phyloP scores from a whole-genome alignment of 768 basidiomycete genomes.

The Rhizopogon sp. region DNA sequence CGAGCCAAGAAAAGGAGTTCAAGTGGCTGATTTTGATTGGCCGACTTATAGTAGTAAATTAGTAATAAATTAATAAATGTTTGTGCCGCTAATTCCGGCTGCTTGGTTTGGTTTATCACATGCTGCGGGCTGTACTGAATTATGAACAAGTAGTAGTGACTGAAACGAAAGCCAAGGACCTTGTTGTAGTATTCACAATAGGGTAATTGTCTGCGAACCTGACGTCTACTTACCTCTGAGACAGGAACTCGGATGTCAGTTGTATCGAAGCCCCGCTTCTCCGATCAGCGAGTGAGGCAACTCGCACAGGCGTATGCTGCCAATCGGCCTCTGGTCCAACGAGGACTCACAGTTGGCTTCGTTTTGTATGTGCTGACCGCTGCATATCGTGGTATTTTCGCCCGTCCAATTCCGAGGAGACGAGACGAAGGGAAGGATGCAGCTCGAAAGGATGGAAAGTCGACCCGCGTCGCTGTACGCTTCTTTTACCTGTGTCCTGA shows the following conservation, averaged over 20 bases:
- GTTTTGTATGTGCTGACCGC: slow-evolving; percentile 64
- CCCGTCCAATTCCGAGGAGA: slow-evolving; percentile 29
- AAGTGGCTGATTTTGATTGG: too few species aligned
- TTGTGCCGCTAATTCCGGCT: too few species aligned
- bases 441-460: slow-evolving; percentile 32
- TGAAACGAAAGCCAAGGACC: too few species aligned
- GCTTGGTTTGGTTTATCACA: neutral
- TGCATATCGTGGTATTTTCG: slow-evolving; percentile 55
- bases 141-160: neutral
- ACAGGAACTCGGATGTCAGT: slow-evolving; percentile 18
- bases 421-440: slow-evolving; percentile 16
- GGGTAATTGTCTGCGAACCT: neutral
- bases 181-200: neutral
- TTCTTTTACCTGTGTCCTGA: neutral
- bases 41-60: too few species aligned
- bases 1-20: too few species aligned
- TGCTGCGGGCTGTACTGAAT: neutral
- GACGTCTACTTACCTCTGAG: neutral
- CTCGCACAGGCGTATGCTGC: slow-evolving; percentile 49
- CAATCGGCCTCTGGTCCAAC: slow-evolving; percentile 72
- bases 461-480: slow-evolving; percentile 66
- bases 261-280: slow-evolving; percentile 22
- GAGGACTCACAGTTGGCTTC: slow-evolving; percentile 62
- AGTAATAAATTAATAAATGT: too few species aligned
- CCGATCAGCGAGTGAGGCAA: slow-evolving; percentile 35